Conservation (phyloP, 2,329 filamentous ascomycete species). For the Microascus cirrosus region DNA sequence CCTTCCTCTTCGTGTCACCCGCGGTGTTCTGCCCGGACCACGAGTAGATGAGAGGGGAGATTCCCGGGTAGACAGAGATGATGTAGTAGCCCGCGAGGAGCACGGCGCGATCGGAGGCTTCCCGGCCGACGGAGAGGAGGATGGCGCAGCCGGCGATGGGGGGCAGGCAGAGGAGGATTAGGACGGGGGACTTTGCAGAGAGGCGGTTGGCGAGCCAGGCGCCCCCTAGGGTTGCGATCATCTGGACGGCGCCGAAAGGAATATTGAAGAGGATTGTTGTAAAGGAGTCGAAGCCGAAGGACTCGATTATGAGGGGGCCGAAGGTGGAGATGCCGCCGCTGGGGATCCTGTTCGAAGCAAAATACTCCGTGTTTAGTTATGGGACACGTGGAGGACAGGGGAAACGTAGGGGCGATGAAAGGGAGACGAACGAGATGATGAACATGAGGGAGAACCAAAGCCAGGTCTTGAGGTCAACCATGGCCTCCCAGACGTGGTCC, state of each 20-base stretch:
- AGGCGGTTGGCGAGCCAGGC: conserved; percentile 47
- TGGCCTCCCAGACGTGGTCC: conserved; percentile 33
- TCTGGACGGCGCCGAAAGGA: conserved; percentile 53
- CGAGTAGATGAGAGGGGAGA: conserved; percentile 53
- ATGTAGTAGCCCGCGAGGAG: conserved; percentile 54
- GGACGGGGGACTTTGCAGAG: conserved; percentile 43
- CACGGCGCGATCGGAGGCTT: conserved; percentile 23
- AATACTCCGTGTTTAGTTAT: conserved; percentile 41
- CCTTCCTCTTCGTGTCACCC: conserved; percentile 56
- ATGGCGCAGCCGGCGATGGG: conserved; percentile 49
- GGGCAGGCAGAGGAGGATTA: conserved; percentile 42
- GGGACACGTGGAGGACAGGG: conserved; percentile 25
- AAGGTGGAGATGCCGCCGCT: conserved; percentile 50
- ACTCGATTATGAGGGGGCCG: conserved; percentile 49
- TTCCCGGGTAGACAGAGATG: conserved; percentile 54
- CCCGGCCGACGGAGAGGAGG: conserved; percentile 39
- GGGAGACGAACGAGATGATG: conserved; percentile 30
- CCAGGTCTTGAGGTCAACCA: conserved; percentile 47
- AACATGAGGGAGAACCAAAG: conserved; percentile 45
- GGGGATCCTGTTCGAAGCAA: conserved; percentile 20
- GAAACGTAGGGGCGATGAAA: background rate
- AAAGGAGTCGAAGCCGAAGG: conserved; percentile 49
- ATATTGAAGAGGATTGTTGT: conserved; percentile 52
- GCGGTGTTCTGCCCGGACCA: conserved; percentile 62
- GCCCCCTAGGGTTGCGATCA: conserved; percentile 44